A percentile compares a stretch with the other conserved stretches of the same genome.
phyloP scores from a whole-genome alignment of 2,329 filamentous ascomycete genomes.

The Cladosporium colombiae region DNA sequence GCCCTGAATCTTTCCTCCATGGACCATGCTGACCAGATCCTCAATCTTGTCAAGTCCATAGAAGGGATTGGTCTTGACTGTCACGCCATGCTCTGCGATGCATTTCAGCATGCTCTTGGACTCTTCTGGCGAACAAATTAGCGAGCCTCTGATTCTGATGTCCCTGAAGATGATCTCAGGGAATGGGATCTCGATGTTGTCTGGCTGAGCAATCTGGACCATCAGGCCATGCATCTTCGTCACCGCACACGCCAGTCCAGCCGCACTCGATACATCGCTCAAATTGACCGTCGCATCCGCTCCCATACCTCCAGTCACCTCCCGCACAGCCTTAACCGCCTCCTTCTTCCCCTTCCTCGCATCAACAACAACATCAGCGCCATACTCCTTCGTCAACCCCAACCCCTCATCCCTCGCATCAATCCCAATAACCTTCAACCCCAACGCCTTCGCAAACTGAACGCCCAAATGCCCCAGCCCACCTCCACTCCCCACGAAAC shows the following conservation, averaged over 20 bases:
- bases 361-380: slow-evolving; percentile 57
- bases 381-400: slow-evolving; percentile 47
- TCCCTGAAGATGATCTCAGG: slow-evolving; percentile 57
- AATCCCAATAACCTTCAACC: slow-evolving; percentile 55
- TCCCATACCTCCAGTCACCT: slow-evolving; percentile 51
- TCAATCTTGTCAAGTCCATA: slow-evolving; percentile 54
- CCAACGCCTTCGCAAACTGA: slow-evolving; percentile 53
- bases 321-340: slow-evolving; percentile 51
- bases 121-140: slow-evolving; percentile 39
- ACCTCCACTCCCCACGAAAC: slow-evolving; percentile 42
- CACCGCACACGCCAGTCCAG: slow-evolving; percentile 54
- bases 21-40: slow-evolving; percentile 52
- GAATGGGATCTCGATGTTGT: slow-evolving; percentile 43
- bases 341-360: slow-evolving; percentile 51
- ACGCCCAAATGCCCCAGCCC: slow-evolving; percentile 57
- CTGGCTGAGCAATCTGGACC: slow-evolving; percentile 60
- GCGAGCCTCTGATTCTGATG: slow-evolving; percentile 49
- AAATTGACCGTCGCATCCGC: slow-evolving; percentile 57
- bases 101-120: slow-evolving; percentile 37
- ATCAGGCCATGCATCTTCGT: slow-evolving; percentile 62
- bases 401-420: slow-evolving; percentile 58
- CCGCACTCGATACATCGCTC: slow-evolving; percentile 53
- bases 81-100: slow-evolving; percentile 45
- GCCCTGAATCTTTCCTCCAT: slow-evolving; percentile 56
- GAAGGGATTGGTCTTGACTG: slow-evolving; percentile 54